Evolutionary conservation across 768 basidiomycete genomes (phyloP).

Genomic region (Pisolithus orientalis): DNA sequence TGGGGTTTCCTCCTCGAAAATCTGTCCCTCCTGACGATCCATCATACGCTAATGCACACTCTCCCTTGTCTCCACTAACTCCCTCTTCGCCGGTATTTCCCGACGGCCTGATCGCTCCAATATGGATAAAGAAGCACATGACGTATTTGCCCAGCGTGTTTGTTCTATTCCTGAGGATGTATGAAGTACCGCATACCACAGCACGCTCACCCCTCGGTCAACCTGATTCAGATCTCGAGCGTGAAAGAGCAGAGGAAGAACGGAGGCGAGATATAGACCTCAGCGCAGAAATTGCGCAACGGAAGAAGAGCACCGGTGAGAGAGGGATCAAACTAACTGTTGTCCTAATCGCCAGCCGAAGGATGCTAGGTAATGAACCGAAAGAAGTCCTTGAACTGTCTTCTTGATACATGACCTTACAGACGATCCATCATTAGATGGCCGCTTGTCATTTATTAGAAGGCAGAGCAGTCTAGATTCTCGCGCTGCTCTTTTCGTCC

Average conservation of each 20-base stretch:
- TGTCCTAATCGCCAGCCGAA: slow-evolving; percentile 84
- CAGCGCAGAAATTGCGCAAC: slow-evolving; percentile 67
- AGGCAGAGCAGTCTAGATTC: slow-evolving; percentile 87
- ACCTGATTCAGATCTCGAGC: slow-evolving; percentile 47
- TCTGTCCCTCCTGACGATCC: slow-evolving; percentile 53
- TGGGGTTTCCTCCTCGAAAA: slow-evolving; percentile 87
- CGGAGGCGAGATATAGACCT: slow-evolving; percentile 68
- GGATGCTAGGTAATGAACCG: slow-evolving; percentile 65
- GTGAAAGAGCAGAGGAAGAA: slow-evolving; percentile 62
- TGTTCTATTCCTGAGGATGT: slow-evolving; percentile 83
- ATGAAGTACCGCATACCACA: slow-evolving; percentile 49
- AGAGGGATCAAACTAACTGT: slow-evolving; percentile 92
- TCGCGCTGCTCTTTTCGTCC: slow-evolving; percentile 86
- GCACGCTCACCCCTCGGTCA: slow-evolving; percentile 50
- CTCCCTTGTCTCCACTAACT: slow-evolving; percentile 89
- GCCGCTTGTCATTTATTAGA: slow-evolving; percentile 80
- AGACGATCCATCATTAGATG: slow-evolving; percentile 85
- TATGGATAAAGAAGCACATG: slow-evolving; percentile 97
- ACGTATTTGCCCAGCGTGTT: slow-evolving; percentile 90
- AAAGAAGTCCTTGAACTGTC: neutral
- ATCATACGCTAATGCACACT: slow-evolving; percentile 58
- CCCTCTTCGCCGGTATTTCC: slow-evolving; percentile 87
- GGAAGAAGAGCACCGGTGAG: slow-evolving; percentile 78
- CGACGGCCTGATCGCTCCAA: slow-evolving; percentile 93
- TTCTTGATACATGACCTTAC: neutral